Conservation (phyloP, 208 protist genomes). For the Acanthamoeba healyi region DNA sequence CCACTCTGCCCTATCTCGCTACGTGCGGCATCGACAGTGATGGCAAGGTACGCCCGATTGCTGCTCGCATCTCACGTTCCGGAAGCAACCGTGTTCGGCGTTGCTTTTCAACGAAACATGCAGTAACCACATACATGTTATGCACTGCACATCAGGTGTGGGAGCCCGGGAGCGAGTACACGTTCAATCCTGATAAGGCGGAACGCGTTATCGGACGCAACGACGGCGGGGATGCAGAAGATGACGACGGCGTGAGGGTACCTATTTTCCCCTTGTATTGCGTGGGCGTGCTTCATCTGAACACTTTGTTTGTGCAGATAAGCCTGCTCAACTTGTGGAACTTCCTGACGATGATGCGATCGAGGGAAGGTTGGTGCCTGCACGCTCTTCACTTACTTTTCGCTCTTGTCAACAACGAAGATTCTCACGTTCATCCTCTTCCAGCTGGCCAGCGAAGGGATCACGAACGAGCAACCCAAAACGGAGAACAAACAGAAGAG, state of each 20-base stretch:
- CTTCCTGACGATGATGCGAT: background rate
- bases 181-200: background rate
- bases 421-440: background rate
- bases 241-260: background rate
- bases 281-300: no score
- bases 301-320: background rate
- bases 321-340: slow-evolving; percentile 16
- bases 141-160: background rate
- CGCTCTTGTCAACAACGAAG: no score
- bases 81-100: no score
- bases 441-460: background rate
- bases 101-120: no score
- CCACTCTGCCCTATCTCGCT: background rate
- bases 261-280: no score
- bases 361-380: background rate
- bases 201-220: background rate
- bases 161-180: background rate
- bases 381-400: no score
- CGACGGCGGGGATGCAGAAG: background rate
- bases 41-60: background rate
- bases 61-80: background rate
- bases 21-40: slow-evolving; percentile 13
- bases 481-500: background rate
- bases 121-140: no score
- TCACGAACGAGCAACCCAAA: background rate